Evolutionary conservation across 495 filamentous ascomycete genomes (phyloP).

Genomic region (Amphirosellinia nigrospora): DNA sequence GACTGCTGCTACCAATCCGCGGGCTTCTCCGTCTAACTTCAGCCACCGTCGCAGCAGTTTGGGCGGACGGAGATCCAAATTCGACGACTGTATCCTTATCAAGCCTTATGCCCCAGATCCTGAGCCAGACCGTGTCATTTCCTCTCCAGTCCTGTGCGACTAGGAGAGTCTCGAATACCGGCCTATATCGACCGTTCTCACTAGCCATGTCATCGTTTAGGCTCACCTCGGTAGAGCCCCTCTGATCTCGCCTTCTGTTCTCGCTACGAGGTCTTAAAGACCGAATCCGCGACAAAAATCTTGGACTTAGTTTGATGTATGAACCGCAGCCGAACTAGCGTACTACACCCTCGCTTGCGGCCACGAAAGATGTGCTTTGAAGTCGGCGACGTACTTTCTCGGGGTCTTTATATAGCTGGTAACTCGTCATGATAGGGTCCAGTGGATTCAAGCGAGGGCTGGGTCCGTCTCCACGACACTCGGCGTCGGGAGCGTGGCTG

Average conservation of each 20-base stretch:
- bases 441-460: conserved; percentile 43
- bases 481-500: conserved; percentile 38
- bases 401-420: conserved; percentile 44
- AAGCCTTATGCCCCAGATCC: conserved; percentile 37
- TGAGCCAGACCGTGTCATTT: conserved; percentile 39
- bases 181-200: conserved; percentile 4
- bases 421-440: conserved; percentile 43
- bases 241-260: conserved; percentile 14
- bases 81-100: conserved; percentile 39
- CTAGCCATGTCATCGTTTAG: conserved; percentile 10
- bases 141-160: conserved; percentile 25
- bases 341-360: conserved; percentile 5
- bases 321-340: neutral
- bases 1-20: conserved; percentile 11
- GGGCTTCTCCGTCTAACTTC: conserved; percentile 22
- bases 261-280: conserved; percentile 26
- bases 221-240: conserved; percentile 18
- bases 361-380: conserved; percentile 3
- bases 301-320: conserved; percentile 1
- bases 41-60: conserved; percentile 15
- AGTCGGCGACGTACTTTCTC: neutral
- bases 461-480: conserved; percentile 53
- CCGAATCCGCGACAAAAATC: conserved; percentile 28
- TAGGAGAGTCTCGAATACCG: neutral
- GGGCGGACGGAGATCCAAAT: conserved; percentile 36